Evolutionary conservation across 371 early-diverging fungal genomes (phyloP), one percentile per base, ranked within the genome.

Genomic region (Choanephora cucurbitarum): DNA sequence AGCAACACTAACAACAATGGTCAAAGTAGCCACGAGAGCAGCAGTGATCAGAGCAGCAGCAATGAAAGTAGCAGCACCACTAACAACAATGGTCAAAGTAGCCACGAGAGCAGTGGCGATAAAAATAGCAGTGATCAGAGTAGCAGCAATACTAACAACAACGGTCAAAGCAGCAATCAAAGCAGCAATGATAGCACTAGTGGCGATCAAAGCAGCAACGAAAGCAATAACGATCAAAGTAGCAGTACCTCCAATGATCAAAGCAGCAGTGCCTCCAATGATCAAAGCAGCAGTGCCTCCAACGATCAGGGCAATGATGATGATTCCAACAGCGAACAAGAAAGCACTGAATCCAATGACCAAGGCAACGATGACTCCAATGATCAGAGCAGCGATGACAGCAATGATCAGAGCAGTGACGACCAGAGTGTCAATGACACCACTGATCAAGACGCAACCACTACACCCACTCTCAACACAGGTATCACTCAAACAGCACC

Each of bases 1-100:
- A 7, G 45, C 37, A 1, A 45, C 21, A 21, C 32, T 23, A 33
- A 46, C 34, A 11, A 11, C 32, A n/a, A n/a, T n/a, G n/a, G n/a
- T n/a, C n/a, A n/a, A n/a, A n/a, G n/a, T n/a, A 39, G 19, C 33
- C 18, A 51, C 46, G 33, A 31, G 19, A 52, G 44, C 48, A 54
- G 17, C 13, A 34, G 51, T 19, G 18, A 24, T 39, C 44, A 45
- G 1, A 17, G 24, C 48, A 33, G 52, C 45, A 34, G 41, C 8
- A 43, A 44, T 37, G 46, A 23, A n/a, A n/a, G n/a, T n/a, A n/a
- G n/a, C n/a, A n/a, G n/a, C n/a, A n/a, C n/a, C n/a, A n/a, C n/a
- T 19, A 52, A 31, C n/a, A 52, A 10, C 17, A 49, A 48, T 18
- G 34, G 10, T 32, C 10, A 5, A 32, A 40, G 39, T 39, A 15